Percentiles rank a stretch among this genome's conserved stretches.
phyloP scores from a whole-genome alignment of 139 green algal species.

The Micractinium sp. region DNA sequence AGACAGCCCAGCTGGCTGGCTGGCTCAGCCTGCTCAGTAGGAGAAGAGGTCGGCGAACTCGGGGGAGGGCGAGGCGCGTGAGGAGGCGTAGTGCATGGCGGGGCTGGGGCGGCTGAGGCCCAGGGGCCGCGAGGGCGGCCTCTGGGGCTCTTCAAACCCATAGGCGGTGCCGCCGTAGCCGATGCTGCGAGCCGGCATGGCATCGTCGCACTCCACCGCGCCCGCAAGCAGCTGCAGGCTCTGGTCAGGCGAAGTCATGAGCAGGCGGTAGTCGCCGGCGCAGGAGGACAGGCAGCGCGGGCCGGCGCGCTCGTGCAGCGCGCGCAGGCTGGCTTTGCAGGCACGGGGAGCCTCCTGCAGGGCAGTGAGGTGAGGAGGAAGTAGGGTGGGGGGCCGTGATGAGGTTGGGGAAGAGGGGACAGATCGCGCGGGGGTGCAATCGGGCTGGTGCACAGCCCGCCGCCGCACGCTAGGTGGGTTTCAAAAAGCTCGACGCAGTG shows the following conservation, averaged over 20 bases:
- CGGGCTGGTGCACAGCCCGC: too few species aligned
- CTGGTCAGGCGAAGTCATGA: conserved; percentile 22
- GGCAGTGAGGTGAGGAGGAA: too few species aligned
- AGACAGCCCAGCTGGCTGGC: too few species aligned
- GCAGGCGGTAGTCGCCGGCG: conserved; percentile 26
- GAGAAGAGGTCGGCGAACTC: conserved; percentile 5
- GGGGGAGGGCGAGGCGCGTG: background rate
- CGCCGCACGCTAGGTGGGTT: too few species aligned
- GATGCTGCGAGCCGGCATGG: background rate
- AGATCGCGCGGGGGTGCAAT: too few species aligned
- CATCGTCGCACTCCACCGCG: background rate
- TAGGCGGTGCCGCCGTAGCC: too few species aligned
- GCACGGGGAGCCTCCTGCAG: conserved; percentile 13
- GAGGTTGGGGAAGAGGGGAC: background rate
- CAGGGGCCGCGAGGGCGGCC: background rate
- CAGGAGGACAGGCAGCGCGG: conserved; percentile 16
- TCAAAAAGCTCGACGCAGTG: too few species aligned
- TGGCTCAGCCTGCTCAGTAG: background rate
- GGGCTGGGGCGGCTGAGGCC: background rate
- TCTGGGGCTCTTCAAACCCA: background rate
- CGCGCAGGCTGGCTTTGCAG: conserved; percentile 29
- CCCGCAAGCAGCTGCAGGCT: conserved; percentile 13
- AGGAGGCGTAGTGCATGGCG: background rate
- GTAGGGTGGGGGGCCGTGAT: background rate
- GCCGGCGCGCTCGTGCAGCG: conserved; percentile 21